These are phyloP conservation scores for Phytophthora pini DNA, from an alignment of 352 stramenopile species.

Conservation along the genomic window DNA sequence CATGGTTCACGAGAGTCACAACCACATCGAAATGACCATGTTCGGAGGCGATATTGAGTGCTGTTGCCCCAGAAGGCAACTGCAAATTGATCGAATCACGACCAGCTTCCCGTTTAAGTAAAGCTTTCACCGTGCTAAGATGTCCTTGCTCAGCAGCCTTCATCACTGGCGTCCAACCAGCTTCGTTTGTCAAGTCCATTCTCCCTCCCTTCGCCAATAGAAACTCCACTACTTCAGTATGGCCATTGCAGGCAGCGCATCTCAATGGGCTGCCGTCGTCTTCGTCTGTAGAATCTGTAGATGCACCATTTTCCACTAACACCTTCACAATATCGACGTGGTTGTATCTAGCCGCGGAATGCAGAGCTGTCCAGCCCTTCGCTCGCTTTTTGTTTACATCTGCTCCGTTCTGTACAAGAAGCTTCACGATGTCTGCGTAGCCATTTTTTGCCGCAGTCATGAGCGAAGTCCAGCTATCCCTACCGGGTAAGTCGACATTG, in stretches of 20 bases:
- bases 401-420: too few species aligned
- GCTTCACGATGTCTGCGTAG: too few species aligned
- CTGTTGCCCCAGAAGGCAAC: conserved; percentile 6
- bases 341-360: too few species aligned
- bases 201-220: neutral
- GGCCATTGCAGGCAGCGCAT: neutral
- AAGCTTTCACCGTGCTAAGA: neutral
- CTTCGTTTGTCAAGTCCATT: neutral
- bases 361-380: too few species aligned
- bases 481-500: too few species aligned
- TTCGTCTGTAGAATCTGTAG: neutral
- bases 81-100: conserved; percentile 1
- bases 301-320: conserved; percentile 3
- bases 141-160: conserved; percentile 15
- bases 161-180: conserved; percentile 5
- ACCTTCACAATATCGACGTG: neutral
- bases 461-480: too few species aligned
- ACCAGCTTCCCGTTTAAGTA: neutral
- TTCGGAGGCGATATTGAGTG: conserved; percentile 20
- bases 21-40: conserved; percentile 8
- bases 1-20: conserved; percentile 3
- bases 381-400: too few species aligned
- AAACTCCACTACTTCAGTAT: neutral
- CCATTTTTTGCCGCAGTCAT: too few species aligned
- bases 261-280: neutral